These are phyloP conservation scores for Alternaria hordeiaustralica DNA, from an alignment of 2,329 filamentous ascomycete genomes.

Conservation along the genomic window DNA sequence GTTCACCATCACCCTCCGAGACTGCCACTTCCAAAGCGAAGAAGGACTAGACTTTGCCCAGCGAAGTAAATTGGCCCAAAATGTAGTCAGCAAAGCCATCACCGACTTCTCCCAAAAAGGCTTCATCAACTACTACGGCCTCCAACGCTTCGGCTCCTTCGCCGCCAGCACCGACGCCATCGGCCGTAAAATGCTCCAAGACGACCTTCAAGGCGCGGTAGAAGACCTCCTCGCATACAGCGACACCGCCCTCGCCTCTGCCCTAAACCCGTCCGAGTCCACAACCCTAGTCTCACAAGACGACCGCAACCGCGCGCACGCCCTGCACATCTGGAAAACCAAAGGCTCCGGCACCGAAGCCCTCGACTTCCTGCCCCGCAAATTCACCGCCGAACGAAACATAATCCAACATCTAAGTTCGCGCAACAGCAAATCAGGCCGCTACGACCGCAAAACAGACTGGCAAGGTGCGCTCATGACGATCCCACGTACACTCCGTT, in stretches of 20 bases:
- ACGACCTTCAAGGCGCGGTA: constrained; percentile 80
- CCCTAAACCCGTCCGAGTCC: constrained; percentile 44
- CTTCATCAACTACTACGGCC: constrained; percentile 97
- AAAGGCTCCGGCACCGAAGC: constrained; percentile 66
- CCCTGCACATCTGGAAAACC: constrained; percentile 75
- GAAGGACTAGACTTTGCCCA: constrained; percentile 41
- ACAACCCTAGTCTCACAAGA: constrained; percentile 69
- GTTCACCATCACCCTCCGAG: constrained; percentile 89
- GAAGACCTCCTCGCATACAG: constrained; percentile 78
- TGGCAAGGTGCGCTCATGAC: constrained; percentile 80
- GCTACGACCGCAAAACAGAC: constrained; percentile 65
- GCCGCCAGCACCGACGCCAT: constrained; percentile 83
- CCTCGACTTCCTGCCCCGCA: constrained; percentile 72
- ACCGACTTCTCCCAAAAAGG: constrained; percentile 73
- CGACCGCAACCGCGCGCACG: constrained; percentile 78
- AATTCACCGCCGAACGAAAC: constrained; percentile 79
- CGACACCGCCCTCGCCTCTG: constrained; percentile 64
- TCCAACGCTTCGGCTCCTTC: constrained; percentile 96
- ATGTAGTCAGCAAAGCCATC: constrained; percentile 66
- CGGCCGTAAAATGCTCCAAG: constrained; percentile 82
- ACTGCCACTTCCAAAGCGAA: constrained; percentile 70
- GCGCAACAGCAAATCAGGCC: constrained; percentile 52
- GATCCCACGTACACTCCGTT: constrained; percentile 80
- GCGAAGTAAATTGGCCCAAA: constrained; percentile 55
- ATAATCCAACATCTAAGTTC: constrained; percentile 77